phyloP scores from a whole-genome alignment of 2,329 filamentous ascomycete genomes.

The Curvularia lunata region DNA sequence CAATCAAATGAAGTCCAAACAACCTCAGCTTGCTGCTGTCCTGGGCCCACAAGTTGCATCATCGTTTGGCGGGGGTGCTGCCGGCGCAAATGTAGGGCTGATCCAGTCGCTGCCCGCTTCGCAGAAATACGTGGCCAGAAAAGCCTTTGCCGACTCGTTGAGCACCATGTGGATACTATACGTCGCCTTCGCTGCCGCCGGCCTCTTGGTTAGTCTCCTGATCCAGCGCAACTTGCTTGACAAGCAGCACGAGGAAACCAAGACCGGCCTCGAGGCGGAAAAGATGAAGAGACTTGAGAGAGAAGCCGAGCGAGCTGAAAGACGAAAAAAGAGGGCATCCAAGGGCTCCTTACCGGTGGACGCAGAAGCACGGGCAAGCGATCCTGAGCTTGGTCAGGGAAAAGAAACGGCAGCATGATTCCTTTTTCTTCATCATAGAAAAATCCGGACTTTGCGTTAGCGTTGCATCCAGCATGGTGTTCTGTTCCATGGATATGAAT shows the following conservation, averaged over 20 bases:
- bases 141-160: constrained; percentile 53
- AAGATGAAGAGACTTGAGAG: constrained; percentile 49
- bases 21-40: constrained; percentile 55
- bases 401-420: constrained; percentile 15
- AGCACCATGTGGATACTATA: constrained; percentile 60
- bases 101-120: constrained; percentile 60
- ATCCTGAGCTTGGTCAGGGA: background rate
- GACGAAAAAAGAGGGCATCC: constrained; percentile 35
- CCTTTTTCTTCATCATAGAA: background rate
- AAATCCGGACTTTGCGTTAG: constrained; percentile 2
- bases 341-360: constrained; percentile 28
- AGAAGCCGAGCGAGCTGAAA: constrained; percentile 41
- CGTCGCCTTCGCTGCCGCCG: constrained; percentile 49
- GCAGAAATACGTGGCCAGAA: constrained; percentile 52
- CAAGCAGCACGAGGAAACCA: constrained; percentile 56
- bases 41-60: constrained; percentile 60
- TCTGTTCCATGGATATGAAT: background rate
- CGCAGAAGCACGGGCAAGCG: constrained; percentile 19
- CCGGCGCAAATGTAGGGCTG: constrained; percentile 65
- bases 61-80: constrained; percentile 63
- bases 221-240: constrained; percentile 53
- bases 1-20: constrained; percentile 70
- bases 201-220: constrained; percentile 49
- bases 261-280: constrained; percentile 55
- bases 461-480: constrained; percentile 7